phyloP scores from a whole-genome alignment of 2,329 filamentous ascomycete species.

The Penicillium sp. region DNA sequence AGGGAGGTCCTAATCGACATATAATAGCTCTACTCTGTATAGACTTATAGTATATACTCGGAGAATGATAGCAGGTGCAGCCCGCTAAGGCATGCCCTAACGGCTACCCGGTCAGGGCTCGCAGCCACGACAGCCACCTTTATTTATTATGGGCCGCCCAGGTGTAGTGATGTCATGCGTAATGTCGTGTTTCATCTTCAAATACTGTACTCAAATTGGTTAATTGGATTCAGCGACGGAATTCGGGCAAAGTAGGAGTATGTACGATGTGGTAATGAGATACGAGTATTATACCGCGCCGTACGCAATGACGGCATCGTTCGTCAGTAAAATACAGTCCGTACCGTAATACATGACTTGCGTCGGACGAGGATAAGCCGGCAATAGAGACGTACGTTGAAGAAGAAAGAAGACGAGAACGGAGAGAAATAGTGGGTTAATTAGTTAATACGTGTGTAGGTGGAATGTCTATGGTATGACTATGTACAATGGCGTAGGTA shows the following conservation, averaged over 20 bases:
- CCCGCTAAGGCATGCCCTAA: background rate
- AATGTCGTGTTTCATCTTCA: no score
- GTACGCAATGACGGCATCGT: conserved; percentile 12
- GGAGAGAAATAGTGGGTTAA: background rate
- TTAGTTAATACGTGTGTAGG: background rate
- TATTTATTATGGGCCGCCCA: background rate
- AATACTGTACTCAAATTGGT: no score
- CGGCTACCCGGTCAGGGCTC: background rate
- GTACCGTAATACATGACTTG: background rate
- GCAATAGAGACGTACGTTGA: background rate
- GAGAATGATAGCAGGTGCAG: no score
- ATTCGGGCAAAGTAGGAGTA: background rate
- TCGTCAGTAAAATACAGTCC: background rate
- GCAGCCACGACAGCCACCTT: background rate
- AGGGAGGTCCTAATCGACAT: background rate
- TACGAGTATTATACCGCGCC: background rate
- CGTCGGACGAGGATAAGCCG: conserved; percentile 3
- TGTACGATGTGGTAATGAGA: no score
- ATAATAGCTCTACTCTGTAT: no score
- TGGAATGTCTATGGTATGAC: no score
- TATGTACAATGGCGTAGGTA: no score
- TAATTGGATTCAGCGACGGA: background rate
- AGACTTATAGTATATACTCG: no score
- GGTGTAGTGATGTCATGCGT: conserved; percentile 9
- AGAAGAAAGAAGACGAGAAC: background rate